A percentile compares a stretch with the other conserved stretches of the same genome.
These are phyloP conservation scores for Lablab purpureus DNA, from an alignment of 306 rosid species.

Conservation along the genomic window DNA sequence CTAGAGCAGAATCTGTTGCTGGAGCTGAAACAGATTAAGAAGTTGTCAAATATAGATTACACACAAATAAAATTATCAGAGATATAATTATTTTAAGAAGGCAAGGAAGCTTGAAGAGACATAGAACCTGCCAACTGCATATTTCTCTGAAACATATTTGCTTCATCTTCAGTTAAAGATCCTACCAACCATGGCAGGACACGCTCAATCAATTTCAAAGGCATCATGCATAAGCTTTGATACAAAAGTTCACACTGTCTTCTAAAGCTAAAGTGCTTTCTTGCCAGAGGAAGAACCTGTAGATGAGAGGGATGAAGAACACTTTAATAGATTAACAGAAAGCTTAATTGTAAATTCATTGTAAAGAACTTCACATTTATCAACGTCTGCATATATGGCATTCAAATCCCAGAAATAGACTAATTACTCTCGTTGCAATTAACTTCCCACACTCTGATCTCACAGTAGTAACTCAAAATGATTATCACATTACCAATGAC, in stretches of 20 bases:
- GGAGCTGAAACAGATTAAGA: slow-evolving; percentile 80
- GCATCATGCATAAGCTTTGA: slow-evolving; percentile 97
- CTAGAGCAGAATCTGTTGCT: slow-evolving; percentile 79
- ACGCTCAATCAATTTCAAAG: slow-evolving; percentile 91
- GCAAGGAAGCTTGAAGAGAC: slow-evolving; percentile 38
- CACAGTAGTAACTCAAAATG: slow-evolving; percentile 34
- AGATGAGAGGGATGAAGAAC: slow-evolving; percentile 45
- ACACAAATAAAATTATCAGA: neutral
- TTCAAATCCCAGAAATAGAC: slow-evolving; percentile 33
- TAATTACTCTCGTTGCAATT: slow-evolving; percentile 22
- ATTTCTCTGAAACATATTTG: slow-evolving; percentile 74
- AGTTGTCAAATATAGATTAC: slow-evolving; percentile 50
- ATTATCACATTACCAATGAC: slow-evolving; percentile 44
- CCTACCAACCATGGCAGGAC: slow-evolving; percentile 93
- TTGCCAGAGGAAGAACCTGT: slow-evolving; percentile 97
- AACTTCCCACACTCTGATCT: slow-evolving; percentile 20
- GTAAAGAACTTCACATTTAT: slow-evolving; percentile 36
- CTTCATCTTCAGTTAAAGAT: slow-evolving; percentile 84
- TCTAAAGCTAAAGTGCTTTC: slow-evolving; percentile 85
- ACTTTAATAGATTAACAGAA: slow-evolving; percentile 34
- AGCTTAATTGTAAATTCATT: slow-evolving; percentile 35
- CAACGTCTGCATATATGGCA: slow-evolving; percentile 45
- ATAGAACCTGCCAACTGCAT: slow-evolving; percentile 90
- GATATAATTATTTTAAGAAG: slow-evolving; percentile 39
- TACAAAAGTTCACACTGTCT: slow-evolving; percentile 87